phyloP scores from a whole-genome alignment of 148 eudicot genomes.

The Camellia japonica region DNA sequence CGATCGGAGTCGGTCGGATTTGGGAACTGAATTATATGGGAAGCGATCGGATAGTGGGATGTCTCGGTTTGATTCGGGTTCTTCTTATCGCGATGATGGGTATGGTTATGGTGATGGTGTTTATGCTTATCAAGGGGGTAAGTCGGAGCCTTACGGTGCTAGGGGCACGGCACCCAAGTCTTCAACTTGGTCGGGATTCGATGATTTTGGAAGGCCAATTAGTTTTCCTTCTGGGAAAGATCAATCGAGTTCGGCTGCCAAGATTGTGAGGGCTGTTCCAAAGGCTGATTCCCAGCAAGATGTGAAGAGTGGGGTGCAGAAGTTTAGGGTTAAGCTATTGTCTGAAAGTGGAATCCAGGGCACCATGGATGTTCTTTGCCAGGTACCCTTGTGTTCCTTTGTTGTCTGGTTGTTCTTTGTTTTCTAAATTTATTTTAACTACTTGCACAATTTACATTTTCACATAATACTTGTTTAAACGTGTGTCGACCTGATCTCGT shows the following conservation, averaged over 20 bases:
- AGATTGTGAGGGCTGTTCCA: conserved; percentile 82
- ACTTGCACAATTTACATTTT: neutral
- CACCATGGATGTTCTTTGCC: conserved; percentile 89
- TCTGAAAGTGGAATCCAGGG: conserved; percentile 73
- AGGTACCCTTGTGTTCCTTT: conserved; percentile 35
- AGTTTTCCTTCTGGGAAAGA: conserved; percentile 40
- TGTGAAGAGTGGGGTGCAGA: conserved; percentile 70
- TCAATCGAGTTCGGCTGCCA: conserved; percentile 28
- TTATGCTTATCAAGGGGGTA: conserved; percentile 66
- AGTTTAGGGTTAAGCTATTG: conserved; percentile 85
- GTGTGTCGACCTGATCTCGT: neutral
- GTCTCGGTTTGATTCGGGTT: conserved; percentile 28
- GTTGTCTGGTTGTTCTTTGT: neutral
- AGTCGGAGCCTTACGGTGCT: conserved; percentile 72
- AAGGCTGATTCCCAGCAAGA: conserved; percentile 59
- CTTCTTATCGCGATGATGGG: conserved; percentile 33
- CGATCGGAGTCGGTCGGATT: conserved; percentile 33
- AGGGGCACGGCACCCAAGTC: conserved; percentile 59
- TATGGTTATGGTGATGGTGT: conserved; percentile 55
- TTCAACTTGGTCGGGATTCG: conserved; percentile 60
- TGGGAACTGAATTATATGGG: conserved; percentile 33
- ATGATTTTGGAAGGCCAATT: conserved; percentile 90
- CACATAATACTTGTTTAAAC: neutral
- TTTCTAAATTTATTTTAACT: no score
- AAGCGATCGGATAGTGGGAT: conserved; percentile 31